phyloP scores from a whole-genome alignment of 164 flowering plant genomes.

The Magnolia changhungtana region DNA sequence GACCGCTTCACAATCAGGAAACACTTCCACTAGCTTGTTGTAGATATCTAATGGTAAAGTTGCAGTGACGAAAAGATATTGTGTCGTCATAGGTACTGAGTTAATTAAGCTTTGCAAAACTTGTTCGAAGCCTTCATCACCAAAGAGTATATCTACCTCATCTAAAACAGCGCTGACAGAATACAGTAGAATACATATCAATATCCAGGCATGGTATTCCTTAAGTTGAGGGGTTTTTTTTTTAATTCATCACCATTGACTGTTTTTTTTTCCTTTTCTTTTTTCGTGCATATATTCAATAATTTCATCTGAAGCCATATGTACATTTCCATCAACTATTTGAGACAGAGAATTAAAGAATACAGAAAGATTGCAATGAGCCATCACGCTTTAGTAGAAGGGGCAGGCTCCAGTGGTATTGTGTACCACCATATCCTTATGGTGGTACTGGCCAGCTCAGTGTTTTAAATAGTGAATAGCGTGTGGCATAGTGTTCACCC shows the following conservation, averaged over 20 bases:
- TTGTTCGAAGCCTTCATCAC: constrained; percentile 78
- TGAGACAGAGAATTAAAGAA: not conserved
- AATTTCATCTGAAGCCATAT: not conserved
- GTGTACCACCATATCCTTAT: too few species aligned
- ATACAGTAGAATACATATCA: constrained; percentile 3
- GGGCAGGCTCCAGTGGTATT: too few species aligned
- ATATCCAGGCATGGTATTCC: not conserved
- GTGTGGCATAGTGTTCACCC: too few species aligned
- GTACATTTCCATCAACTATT: not conserved
- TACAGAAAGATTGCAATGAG: not conserved
- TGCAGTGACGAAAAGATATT: constrained; percentile 95
- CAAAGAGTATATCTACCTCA: constrained; percentile 89
- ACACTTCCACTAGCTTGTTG: constrained; percentile 73
- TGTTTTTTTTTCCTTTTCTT: not conserved
- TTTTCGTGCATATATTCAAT: not conserved
- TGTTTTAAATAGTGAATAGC: too few species aligned
- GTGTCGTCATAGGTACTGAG: constrained; percentile 62
- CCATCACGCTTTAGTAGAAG: too few species aligned
- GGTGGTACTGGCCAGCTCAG: too few species aligned
- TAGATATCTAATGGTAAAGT: constrained; percentile 85
- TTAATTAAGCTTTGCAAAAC: constrained; percentile 61
- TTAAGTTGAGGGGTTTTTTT: not conserved
- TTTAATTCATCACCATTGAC: not conserved
- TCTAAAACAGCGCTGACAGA: constrained; percentile 75
- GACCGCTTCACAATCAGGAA: constrained; percentile 82